These are phyloP conservation scores for Xylaria digitata DNA, from an alignment of 2,329 filamentous ascomycete species.

Conservation along the genomic window DNA sequence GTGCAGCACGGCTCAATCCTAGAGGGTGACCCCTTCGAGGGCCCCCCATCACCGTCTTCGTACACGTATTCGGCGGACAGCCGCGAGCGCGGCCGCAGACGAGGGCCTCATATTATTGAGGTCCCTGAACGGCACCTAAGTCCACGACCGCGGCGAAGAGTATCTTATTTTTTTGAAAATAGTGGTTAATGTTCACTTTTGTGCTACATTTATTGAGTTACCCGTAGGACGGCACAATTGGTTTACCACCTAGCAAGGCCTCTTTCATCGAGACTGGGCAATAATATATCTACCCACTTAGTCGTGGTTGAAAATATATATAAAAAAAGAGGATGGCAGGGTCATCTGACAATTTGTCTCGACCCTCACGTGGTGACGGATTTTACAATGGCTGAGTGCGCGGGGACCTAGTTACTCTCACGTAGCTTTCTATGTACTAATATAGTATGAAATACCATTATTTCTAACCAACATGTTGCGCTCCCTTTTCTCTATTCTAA, in stretches of 20 bases:
- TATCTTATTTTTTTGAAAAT: neutral
- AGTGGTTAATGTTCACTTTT: too few species aligned
- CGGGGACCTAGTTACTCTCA: too few species aligned
- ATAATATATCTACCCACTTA: neutral
- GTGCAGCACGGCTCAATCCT: slow-evolving; percentile 42
- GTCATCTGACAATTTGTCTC: neutral
- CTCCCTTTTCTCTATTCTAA: neutral
- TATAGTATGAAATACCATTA: too few species aligned
- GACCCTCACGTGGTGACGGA: neutral
- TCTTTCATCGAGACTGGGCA: too few species aligned
- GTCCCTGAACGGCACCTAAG: slow-evolving; percentile 12
- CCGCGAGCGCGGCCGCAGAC: neutral
- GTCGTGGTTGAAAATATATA: neutral
- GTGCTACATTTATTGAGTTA: neutral
- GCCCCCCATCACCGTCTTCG: slow-evolving; percentile 25
- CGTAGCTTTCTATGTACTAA: too few species aligned
- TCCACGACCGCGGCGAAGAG: slow-evolving; percentile 10
- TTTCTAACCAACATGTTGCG: neutral
- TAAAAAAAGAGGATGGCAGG: neutral
- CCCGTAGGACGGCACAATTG: neutral
- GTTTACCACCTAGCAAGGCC: neutral
- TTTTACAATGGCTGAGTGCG: too few species aligned
- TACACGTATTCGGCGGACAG: slow-evolving; percentile 32
- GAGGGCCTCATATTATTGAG: slow-evolving; percentile 15
- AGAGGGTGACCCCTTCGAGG: slow-evolving; percentile 42